Percentiles rank a stretch among this genome's conserved stretches.
Evolutionary conservation across 2,329 filamentous ascomycete species (phyloP).

Genomic region (Ophiocordyceps camponoti-saundersi): DNA sequence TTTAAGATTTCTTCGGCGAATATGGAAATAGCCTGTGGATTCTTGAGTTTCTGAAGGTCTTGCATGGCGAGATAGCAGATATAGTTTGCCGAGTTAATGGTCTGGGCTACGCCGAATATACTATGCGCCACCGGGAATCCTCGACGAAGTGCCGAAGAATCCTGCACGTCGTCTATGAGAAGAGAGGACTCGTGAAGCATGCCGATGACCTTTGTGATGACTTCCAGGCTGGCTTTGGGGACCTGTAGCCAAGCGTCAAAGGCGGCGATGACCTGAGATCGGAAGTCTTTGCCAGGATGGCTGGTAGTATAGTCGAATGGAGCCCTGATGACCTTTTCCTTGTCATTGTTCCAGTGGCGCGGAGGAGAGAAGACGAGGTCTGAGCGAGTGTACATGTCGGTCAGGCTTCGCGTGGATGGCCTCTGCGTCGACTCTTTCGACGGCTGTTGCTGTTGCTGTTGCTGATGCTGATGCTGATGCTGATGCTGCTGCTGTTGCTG

Average conservation of each 20-base stretch:
- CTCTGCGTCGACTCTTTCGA: not conserved
- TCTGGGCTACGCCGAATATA: constrained; percentile 75
- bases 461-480: not conserved
- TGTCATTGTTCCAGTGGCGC: constrained; percentile 47
- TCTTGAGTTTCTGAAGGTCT: constrained; percentile 55
- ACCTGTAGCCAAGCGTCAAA: constrained; percentile 73
- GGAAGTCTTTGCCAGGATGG: constrained; percentile 73
- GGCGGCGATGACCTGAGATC: constrained; percentile 59
- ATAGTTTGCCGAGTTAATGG: constrained; percentile 83
- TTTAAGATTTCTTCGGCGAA: constrained; percentile 74
- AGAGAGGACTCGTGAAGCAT: constrained; percentile 78
- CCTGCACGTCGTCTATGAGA: constrained; percentile 77
- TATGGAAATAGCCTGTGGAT: constrained; percentile 48
- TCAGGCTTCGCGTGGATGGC: constrained; percentile 4
- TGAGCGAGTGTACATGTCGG: constrained; percentile 33
- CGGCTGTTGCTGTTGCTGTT: not conserved
- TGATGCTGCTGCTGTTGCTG: no score
- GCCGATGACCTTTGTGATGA: constrained; percentile 65
- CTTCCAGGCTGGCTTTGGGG: constrained; percentile 47
- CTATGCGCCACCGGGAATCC: constrained; percentile 69
- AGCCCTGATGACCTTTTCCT: constrained; percentile 60
- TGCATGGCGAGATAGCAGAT: constrained; percentile 69
- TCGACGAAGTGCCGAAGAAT: constrained; percentile 58
- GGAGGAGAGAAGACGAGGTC: constrained; percentile 34
- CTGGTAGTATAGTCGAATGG: constrained; percentile 68